Conservation (phyloP, 768 basidiomycete genomes). For the Pleurotus sapidus region DNA sequence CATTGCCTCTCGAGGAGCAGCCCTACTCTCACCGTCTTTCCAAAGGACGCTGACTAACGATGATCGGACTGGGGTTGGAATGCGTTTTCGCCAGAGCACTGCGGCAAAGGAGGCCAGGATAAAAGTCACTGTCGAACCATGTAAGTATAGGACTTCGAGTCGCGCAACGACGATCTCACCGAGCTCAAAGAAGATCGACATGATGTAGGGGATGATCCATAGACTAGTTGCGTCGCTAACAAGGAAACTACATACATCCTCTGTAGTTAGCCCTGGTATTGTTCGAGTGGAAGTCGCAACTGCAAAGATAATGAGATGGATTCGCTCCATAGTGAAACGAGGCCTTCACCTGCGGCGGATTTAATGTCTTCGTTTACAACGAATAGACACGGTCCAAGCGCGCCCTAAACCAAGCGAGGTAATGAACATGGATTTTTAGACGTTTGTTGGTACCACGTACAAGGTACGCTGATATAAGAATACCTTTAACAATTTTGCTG, state of each 20-base stretch:
- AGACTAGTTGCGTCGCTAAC: not conserved
- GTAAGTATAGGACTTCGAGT: no score
- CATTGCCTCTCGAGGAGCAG: no score
- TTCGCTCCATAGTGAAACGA: no score
- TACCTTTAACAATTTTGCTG: not conserved
- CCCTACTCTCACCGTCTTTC: not conserved
- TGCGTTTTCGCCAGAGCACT: not conserved
- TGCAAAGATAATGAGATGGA: no score
- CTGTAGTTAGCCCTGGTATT: no score
- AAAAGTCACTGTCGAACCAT: not conserved
- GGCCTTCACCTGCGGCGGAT: not conserved
- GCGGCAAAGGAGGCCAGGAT: not conserved
- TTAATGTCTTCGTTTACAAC: not conserved
- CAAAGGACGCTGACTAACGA: not conserved
- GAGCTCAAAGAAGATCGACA: not conserved
- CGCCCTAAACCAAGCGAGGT: not conserved
- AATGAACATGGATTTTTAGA: no score
- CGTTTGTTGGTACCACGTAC: not conserved
- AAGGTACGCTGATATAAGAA: not conserved
- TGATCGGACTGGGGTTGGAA: not conserved
- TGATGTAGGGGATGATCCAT: conserved; percentile 1
- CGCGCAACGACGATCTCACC: not conserved
- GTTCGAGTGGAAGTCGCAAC: no score
- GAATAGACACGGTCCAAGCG: not conserved
- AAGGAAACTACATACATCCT: not conserved